phyloP scores from a whole-genome alignment of 2,329 filamentous ascomycete genomes.

The Diaporthe sp. region DNA sequence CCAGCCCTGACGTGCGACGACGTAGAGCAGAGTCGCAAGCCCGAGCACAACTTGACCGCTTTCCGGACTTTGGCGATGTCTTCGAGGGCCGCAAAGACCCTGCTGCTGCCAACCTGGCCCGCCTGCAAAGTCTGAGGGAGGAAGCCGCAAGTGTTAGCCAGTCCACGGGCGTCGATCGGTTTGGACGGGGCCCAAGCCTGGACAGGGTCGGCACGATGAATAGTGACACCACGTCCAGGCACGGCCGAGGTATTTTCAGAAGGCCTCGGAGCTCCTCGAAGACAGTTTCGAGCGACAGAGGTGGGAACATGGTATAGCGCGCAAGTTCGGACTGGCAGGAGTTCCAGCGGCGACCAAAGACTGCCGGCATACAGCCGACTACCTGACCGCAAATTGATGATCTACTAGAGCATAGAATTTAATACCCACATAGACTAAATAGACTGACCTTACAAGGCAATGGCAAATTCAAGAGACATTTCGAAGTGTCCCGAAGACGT shows the following conservation, averaged over 20 bases:
- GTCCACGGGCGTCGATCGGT: slow-evolving; percentile 25
- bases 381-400: neutral
- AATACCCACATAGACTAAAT: slow-evolving; percentile 36
- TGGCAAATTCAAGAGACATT: neutral
- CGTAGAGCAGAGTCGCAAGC: slow-evolving; percentile 38
- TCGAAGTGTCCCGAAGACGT: neutral
- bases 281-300: slow-evolving; percentile 8
- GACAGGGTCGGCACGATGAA: slow-evolving; percentile 4
- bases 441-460: neutral
- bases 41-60: slow-evolving; percentile 9
- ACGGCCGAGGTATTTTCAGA: slow-evolving; percentile 35
- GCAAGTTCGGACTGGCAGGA: neutral
- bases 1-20: slow-evolving; percentile 23
- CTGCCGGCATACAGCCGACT: neutral
- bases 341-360: neutral
- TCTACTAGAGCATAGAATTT: slow-evolving; percentile 29
- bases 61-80: slow-evolving; percentile 39
- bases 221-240: slow-evolving; percentile 19
- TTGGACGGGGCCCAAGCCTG: slow-evolving; percentile 3
- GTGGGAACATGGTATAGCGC: slow-evolving; percentile 23
- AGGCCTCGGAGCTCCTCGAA: slow-evolving; percentile 37
- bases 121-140: slow-evolving; percentile 39
- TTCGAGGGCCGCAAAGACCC: slow-evolving; percentile 39
- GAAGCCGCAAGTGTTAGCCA: slow-evolving; percentile 17
- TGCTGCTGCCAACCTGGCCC: slow-evolving; percentile 24